Evolutionary conservation across 2,329 filamentous ascomycete genomes (phyloP).

Genomic region (Colletotrichum sp.): DNA sequence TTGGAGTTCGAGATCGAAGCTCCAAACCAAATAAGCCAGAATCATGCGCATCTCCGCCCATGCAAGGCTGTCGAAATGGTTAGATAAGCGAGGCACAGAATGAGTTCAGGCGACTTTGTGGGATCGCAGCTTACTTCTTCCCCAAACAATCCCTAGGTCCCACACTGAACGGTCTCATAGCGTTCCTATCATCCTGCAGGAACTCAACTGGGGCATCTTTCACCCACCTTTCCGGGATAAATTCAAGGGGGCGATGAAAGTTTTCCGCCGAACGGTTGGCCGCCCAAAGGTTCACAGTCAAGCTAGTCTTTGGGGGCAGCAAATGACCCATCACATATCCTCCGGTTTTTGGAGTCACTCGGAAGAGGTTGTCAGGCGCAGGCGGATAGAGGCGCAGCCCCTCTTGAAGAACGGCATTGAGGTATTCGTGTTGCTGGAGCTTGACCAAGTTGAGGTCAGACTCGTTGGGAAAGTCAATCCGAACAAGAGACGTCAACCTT

Average conservation of each 20-base stretch:
- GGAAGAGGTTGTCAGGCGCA: not conserved
- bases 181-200: not conserved
- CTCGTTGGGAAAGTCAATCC: rapidly evolving
- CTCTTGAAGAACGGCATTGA: not conserved
- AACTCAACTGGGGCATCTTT: not conserved
- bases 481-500: not conserved
- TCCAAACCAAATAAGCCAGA: not conserved
- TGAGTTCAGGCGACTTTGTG: not conserved
- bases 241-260: not conserved
- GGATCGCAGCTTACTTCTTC: not conserved
- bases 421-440: not conserved
- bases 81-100: not conserved
- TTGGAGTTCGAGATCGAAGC: not conserved
- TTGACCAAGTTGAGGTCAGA: not conserved
- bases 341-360: not conserved
- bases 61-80: not conserved
- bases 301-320: not conserved
- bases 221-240: not conserved
- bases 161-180: not conserved
- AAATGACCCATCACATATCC: not conserved
- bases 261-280: not conserved
- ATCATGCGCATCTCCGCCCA: not conserved
- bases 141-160: rapidly evolving
- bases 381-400: not conserved
- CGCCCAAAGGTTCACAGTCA: rapidly evolving